Percentiles rank a stretch among this genome's conserved stretches.
Conservation (phyloP, 2,329 filamentous ascomycete genomes). For the Paraphoma chrysanthemicola region DNA sequence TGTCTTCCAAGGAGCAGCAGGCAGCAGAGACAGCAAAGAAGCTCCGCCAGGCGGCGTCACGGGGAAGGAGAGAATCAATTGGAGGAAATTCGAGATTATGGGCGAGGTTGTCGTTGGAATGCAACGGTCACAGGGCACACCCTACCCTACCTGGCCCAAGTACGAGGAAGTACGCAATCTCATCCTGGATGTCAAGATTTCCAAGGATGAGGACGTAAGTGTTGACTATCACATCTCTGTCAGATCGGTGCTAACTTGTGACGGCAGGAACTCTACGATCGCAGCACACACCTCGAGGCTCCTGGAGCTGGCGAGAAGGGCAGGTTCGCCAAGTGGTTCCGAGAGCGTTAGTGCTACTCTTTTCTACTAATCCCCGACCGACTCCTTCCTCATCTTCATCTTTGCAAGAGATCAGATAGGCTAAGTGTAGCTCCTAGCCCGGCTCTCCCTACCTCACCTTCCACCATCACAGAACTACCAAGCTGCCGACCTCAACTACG, state of each 20-base stretch:
- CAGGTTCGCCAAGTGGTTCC: constrained; percentile 56
- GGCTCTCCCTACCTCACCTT: constrained; percentile 33
- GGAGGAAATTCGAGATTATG: constrained; percentile 97
- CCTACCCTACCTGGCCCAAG: constrained; percentile 75
- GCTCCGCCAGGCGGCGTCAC: constrained; percentile 44
- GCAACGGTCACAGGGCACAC: constrained; percentile 86
- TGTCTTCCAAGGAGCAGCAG: constrained; percentile 39
- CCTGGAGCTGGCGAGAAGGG: constrained; percentile 55
- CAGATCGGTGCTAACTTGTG: constrained; percentile 7
- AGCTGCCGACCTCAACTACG: constrained; percentile 26
- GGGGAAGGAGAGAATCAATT: constrained; percentile 78
- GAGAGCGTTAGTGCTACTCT: constrained; percentile 50
- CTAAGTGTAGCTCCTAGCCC: constrained; percentile 35
- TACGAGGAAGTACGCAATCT: constrained; percentile 76
- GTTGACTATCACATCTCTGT: background rate
- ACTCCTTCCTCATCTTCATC: constrained; percentile 18
- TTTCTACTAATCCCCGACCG: constrained; percentile 15
- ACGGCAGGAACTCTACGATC: constrained; percentile 64
- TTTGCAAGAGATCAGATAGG: constrained; percentile 21
- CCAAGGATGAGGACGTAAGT: constrained; percentile 85
- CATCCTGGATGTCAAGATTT: constrained; percentile 81
- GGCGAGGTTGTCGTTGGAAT: constrained; percentile 89
- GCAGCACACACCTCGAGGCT: constrained; percentile 61
- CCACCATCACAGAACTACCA: constrained; percentile 37
- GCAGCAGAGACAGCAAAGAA: constrained; percentile 50